Evolutionary conservation across 176 grass and related monocot species (phyloP).

Genomic region (Poa pratensis): DNA sequence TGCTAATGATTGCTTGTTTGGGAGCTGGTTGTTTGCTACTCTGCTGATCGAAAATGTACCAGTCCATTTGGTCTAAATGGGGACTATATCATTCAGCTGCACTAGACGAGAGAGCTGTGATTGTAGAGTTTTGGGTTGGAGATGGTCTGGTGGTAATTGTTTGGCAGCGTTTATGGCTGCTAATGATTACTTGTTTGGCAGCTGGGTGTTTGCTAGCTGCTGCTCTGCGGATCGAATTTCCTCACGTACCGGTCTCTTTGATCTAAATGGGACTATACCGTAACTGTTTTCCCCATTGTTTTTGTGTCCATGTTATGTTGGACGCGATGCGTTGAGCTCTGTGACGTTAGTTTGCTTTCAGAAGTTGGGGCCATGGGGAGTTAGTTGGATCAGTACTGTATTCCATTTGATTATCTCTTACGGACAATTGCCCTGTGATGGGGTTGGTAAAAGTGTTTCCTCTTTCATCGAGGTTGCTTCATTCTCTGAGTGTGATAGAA

Average conservation of each 20-base stretch:
- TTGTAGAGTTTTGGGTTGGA: neutral
- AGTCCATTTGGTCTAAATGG: too few species aligned
- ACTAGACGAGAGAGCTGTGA: neutral
- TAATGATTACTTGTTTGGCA: neutral
- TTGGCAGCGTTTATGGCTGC: neutral
- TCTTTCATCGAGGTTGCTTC: neutral
- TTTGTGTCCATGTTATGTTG: neutral
- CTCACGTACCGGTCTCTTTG: neutral
- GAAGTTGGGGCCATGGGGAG: neutral
- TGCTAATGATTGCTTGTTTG: too few species aligned
- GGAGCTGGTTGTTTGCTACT: too few species aligned
- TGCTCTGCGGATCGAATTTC: neutral
- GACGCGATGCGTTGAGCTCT: neutral
- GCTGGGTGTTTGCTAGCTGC: neutral
- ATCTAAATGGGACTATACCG: neutral
- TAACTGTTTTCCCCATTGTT: neutral
- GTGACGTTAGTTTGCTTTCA: neutral
- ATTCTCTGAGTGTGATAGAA: neutral
- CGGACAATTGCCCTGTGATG: neutral
- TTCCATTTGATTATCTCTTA: neutral
- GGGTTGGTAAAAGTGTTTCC: slow-evolving; percentile 7
- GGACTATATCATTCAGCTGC: neutral
- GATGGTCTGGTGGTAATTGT: neutral
- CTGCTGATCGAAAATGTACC: too few species aligned
- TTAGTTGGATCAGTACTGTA: neutral